A percentile compares a stretch with the other conserved stretches of the same genome.
These are phyloP conservation scores for Keithomyces neogunnii DNA, from an alignment of 2,329 filamentous ascomycete species.

Conservation along the genomic window DNA sequence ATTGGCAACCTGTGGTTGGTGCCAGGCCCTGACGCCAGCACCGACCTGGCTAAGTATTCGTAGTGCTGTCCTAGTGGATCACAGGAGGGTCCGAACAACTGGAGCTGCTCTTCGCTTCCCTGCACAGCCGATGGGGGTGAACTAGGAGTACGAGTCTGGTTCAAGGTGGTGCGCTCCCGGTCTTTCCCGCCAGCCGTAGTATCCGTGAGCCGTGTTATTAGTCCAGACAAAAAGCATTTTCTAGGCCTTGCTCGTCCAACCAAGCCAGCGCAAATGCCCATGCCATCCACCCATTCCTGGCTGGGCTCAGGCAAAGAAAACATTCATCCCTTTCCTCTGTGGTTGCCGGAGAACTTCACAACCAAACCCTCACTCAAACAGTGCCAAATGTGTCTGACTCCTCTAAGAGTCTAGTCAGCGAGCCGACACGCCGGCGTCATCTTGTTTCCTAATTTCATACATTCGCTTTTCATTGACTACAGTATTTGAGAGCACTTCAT, in stretches of 20 bases:
- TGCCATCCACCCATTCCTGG: not conserved
- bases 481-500: not conserved
- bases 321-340: conserved; percentile 6
- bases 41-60: not conserved
- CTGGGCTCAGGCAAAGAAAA: conserved; percentile 7
- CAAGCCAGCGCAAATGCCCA: not conserved
- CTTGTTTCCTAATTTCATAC: conserved; percentile 1
- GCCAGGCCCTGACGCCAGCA: too few species aligned
- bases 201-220: not conserved
- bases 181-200: not conserved
- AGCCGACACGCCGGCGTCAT: not conserved
- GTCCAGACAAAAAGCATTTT: not conserved
- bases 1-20: not conserved
- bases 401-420: not conserved
- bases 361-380: not conserved
- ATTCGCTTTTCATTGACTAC: conserved; percentile 1
- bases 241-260: not conserved
- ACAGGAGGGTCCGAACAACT: too few species aligned
- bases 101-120: too few species aligned
- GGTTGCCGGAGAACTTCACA: not conserved
- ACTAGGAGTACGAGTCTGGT: not conserved
- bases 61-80: not conserved
- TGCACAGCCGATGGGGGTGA: too few species aligned
- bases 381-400: conserved; percentile 2
- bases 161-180: conserved; percentile 9